Evolutionary conservation across 2,329 filamentous ascomycete species (phyloP).

Genomic region (Gremmenia infestans): DNA sequence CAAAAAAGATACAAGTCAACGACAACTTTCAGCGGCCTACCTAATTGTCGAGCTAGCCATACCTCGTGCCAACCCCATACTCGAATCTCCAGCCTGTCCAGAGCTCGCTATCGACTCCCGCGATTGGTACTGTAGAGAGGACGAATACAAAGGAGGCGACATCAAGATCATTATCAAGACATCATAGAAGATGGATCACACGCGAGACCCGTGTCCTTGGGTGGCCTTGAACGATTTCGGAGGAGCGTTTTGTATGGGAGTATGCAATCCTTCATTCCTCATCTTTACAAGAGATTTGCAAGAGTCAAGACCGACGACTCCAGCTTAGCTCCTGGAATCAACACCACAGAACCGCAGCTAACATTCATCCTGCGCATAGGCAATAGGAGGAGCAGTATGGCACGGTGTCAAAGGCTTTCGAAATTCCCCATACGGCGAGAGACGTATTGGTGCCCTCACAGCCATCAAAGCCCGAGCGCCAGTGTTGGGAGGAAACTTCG

Average conservation of each 20-base stretch:
- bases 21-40: background rate
- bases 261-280: constrained; percentile 44
- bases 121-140: background rate
- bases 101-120: background rate
- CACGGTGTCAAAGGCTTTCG: constrained; percentile 94
- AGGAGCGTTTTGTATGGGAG: constrained; percentile 94
- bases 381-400: constrained; percentile 81
- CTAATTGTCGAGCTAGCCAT: background rate
- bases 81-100: background rate
- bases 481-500: constrained; percentile 95
- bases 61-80: background rate
- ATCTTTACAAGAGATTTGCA: background rate
- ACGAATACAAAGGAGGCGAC: background rate
- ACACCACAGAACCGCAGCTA: constrained; percentile 3
- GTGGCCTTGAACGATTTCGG: constrained; percentile 97
- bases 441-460: constrained; percentile 90
- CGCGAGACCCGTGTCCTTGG: constrained; percentile 93
- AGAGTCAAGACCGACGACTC: background rate
- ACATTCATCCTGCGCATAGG: constrained; percentile 38
- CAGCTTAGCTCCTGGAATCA: background rate
- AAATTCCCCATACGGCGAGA: constrained; percentile 87
- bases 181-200: constrained; percentile 73
- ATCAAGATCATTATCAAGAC: constrained; percentile 7
- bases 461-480: constrained; percentile 97
- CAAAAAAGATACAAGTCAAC: background rate